Evolutionary conservation across 1,139 yeast species (phyloP), one percentile per base, ranked within the genome.

Genomic region (Geotrichum reessii): DNA sequence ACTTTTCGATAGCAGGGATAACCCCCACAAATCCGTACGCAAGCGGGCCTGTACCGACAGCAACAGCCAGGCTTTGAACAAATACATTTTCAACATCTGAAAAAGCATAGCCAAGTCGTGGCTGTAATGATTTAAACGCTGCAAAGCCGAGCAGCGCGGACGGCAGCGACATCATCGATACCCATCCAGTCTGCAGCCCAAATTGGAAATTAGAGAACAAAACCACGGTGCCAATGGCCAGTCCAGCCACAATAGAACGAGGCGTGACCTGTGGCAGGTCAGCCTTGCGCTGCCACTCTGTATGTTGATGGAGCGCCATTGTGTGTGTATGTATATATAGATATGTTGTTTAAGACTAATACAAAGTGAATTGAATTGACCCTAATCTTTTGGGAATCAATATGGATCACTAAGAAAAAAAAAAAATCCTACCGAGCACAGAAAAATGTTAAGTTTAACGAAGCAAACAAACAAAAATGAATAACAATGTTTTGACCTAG

Each of bases 141-240:
- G 97, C 88, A 72, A 84, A 92, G 0, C 95, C 97, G 24, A 93
- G 73, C 56, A 93, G 73, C 6, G 98, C 97, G 6, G 97, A 87
- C 0, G 99, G 98, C 58, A 93, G 76, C n/a, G 96, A 87, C 99
- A 93, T 93, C 99, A 93, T 93, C 8, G 97, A 90, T 1, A 93
- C 97, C 99, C 99, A 93, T 1, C 99, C 99, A 0, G 97, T 92
- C 69, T 93, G 99, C 31, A 93, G 77, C 0, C 99, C 99, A 71
- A 93, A 93, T 69, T 92, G 98, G 75, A 93, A 93, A 71, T 93
- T 93, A 2, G 97, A 89, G 24, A 91, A 76, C 46, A 92, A 76
- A 31, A 92, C 92, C 33, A 92, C 73, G 0, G 96, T 81, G 0
- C 61, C 61, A 19, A 58, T 58, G 11, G 27, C 55, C 22, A 58